These are phyloP conservation scores for Rhodamnia argentea DNA, from an alignment of 345 rosid genomes.

Conservation along the genomic window DNA sequence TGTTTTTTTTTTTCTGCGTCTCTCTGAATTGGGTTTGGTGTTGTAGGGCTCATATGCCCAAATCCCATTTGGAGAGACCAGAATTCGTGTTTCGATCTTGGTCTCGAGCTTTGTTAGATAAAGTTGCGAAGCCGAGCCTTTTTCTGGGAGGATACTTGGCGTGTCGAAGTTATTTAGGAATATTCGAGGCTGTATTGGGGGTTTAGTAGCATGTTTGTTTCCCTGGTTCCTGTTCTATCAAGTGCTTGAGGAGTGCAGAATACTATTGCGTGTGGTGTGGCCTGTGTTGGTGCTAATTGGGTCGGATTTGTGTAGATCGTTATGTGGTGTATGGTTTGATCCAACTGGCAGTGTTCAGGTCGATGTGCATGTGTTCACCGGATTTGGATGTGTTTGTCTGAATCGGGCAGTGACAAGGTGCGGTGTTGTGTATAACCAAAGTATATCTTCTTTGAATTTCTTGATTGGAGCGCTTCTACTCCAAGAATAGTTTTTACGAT, in stretches of 20 bases:
- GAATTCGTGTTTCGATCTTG: not conserved
- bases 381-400: not conserved
- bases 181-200: constrained; percentile 4
- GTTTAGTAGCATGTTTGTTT: not conserved
- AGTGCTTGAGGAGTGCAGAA: not conserved
- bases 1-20: not conserved
- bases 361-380: not conserved
- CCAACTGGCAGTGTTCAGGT: not conserved
- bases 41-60: constrained; percentile 1
- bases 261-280: not conserved
- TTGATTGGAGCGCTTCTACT: not conserved
- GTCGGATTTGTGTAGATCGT: not conserved
- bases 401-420: not conserved
- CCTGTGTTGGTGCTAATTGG: not conserved
- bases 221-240: constrained; percentile 5
- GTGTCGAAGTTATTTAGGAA: constrained; percentile 3
- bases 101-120: not conserved
- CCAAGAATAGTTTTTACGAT: constrained; percentile 6
- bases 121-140: not conserved
- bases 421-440: not conserved
- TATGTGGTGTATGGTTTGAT: not conserved
- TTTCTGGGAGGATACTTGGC: constrained; percentile 4
- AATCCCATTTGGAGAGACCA: constrained; percentile 22
- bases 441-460: not conserved
- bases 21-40: constrained; percentile 34